Conservation (phyloP, 2,329 filamentous ascomycete species). For the Diplodia scrobiculata region DNA sequence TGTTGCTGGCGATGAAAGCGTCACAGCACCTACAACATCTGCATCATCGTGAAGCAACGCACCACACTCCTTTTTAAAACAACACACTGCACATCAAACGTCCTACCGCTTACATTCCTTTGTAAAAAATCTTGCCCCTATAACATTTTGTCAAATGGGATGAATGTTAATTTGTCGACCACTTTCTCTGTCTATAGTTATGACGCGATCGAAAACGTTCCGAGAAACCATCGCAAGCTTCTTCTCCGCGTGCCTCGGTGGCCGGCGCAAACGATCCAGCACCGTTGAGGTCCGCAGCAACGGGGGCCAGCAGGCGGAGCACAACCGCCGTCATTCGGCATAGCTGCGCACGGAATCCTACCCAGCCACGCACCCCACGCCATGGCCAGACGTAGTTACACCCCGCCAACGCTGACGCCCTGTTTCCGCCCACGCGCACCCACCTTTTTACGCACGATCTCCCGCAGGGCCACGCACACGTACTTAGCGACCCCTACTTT, state of each 20-base stretch:
- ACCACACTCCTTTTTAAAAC: constrained; percentile 4
- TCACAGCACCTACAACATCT: constrained; percentile 20
- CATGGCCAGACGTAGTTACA: constrained; percentile 8
- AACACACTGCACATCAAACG: constrained; percentile 7
- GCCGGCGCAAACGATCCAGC: constrained; percentile 16
- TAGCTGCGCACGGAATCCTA: constrained; percentile 8
- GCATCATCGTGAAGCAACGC: constrained; percentile 17
- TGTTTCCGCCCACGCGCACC: not conserved
- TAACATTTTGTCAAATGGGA: constrained; percentile 18
- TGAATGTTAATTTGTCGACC: constrained; percentile 24
- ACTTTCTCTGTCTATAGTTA: constrained; percentile 10
- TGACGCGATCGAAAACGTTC: constrained; percentile 25
- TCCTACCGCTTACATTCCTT: constrained; percentile 24
- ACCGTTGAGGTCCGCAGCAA: not conserved
- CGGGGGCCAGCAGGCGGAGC: not conserved
- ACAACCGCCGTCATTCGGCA: constrained; percentile 20
- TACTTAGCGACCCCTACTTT: not conserved
- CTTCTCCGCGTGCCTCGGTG: constrained; percentile 26
- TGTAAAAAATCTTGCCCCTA: constrained; percentile 12
- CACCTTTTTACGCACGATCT: not conserved
- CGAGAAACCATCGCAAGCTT: constrained; percentile 27
- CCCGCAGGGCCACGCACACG: not conserved
- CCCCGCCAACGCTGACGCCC: not conserved
- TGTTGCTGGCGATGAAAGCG: constrained; percentile 20
- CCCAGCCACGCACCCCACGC: constrained; percentile 7